These are phyloP conservation scores for Ambrosia hybrid DNA, from an alignment of 140 eudicot genomes.

Conservation along the genomic window DNA sequence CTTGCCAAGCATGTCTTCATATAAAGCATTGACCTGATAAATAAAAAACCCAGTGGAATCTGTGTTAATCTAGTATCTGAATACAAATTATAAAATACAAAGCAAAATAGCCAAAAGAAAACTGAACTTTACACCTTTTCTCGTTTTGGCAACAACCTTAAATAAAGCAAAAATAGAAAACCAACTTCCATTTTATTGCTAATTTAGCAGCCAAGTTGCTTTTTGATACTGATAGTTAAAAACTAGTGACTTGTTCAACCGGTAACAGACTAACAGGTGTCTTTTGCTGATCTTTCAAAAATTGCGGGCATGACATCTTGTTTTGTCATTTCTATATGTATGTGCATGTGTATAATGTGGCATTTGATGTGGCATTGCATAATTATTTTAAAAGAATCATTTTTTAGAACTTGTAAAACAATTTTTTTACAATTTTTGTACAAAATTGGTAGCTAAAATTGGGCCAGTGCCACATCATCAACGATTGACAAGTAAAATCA, in stretches of 20 bases:
- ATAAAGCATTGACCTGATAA: constrained; percentile 76
- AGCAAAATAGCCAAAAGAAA: not conserved
- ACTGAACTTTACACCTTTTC: not conserved
- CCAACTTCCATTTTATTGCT: not conserved
- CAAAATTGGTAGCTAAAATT: not conserved
- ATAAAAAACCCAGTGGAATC: not conserved
- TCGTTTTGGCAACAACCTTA: not conserved
- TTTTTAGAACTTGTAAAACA: not conserved
- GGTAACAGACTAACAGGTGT: not conserved
- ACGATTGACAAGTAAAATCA: not conserved
- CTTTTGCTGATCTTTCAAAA: not conserved
- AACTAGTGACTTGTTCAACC: not conserved
- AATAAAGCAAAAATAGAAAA: not conserved
- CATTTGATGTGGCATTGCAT: too few relatives aligned
- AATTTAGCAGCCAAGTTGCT: not conserved
- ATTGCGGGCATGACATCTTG: not conserved
- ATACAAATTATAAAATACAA: not conserved
- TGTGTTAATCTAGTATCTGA: not conserved
- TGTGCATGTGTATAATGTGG: not conserved
- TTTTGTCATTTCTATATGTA: not conserved
- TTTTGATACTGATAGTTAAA: not conserved
- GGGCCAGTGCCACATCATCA: not conserved
- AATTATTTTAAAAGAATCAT: not conserved
- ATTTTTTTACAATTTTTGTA: not conserved
- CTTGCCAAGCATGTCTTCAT: constrained; percentile 74